Evolutionary conservation across 2,329 filamentous ascomycete genomes (phyloP), one percentile per base, ranked within the genome.

Genomic region (Epichloe coenophiala): DNA sequence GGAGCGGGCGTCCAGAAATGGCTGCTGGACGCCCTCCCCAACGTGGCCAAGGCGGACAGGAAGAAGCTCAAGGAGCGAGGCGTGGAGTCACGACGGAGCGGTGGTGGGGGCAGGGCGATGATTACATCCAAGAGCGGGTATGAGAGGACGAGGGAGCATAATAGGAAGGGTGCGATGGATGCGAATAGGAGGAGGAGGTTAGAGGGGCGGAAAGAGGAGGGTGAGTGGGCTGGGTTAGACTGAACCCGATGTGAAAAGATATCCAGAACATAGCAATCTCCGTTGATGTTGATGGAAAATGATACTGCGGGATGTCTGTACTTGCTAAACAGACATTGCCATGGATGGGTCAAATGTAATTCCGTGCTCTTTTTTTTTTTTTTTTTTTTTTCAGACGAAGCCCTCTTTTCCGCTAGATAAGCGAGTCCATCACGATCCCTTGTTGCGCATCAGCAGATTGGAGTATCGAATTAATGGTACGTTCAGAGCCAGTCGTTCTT

Each of bases 81-180:
- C 5, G 85, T 96, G 9, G 85, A 90, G 65, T 83, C 80, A 3
- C 75, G 89, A 42, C 63, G 73, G 45, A 67, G 60, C 49, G 68
- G 68, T 4, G 61, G 47, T 37, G 46, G 67, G 5, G 61, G 52
- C 55, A 59, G 65, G 61, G 75, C 78, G 21, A 80, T 81, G 62
- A 97, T 97, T 59, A 91, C 88, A 56, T 88, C 84, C 1, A 86
- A 86, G 76, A 87, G 84, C 63, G 83, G 84, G 3, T 91, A 80
- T 69, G 83, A 88, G 64, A 73, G 84, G 58, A 73, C 76, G 58
- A 72, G 75, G 63, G 83, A 87, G 67, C 76, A 87, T 59, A 88
- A 84, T 56, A 72, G 69, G 55, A 76, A 67, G 50, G 82, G 77
- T 0, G 84, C 81, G 5, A 81, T 83, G 50, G 72, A 77, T 53